A percentile compares a stretch with the other conserved stretches of the same genome.
phyloP scores from a whole-genome alignment of 2,329 filamentous ascomycete genomes.

The Colletotrichum sojae region DNA sequence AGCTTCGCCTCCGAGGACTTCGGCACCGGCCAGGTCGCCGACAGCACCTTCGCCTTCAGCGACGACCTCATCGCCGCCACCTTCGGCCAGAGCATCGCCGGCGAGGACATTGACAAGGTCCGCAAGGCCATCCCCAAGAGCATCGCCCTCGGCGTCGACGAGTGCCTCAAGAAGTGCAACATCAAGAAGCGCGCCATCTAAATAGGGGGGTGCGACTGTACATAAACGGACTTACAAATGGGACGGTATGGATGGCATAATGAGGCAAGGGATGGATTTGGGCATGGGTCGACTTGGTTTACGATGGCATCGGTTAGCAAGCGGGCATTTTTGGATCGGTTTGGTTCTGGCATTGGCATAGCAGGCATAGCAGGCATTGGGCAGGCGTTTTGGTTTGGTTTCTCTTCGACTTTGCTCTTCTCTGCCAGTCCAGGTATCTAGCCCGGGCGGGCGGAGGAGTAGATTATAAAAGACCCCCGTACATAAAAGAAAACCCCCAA shows the following conservation, averaged over 20 bases:
- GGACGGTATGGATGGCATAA: neutral
- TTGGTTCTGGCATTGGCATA: neutral
- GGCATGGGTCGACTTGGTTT: neutral
- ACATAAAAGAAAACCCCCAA: conserved; percentile 5
- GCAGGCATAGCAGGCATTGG: conserved; percentile 6
- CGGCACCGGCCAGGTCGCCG: conserved; percentile 64
- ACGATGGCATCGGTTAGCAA: conserved; percentile 7
- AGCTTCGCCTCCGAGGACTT: conserved; percentile 65
- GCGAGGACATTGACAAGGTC: conserved; percentile 62
- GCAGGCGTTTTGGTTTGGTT: conserved; percentile 1
- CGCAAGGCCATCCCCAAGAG: conserved; percentile 60
- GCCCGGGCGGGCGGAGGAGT: neutral
- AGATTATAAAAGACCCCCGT: neutral
- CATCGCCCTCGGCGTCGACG: conserved; percentile 65
- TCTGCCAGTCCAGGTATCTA: neutral
- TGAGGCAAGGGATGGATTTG: neutral
- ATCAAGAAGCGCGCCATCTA: conserved; percentile 46
- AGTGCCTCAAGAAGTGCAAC: conserved; percentile 64
- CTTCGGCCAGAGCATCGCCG: conserved; percentile 61
- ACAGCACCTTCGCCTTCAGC: conserved; percentile 64
- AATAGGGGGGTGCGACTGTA: neutral
- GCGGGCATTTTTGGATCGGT: conserved; percentile 2
- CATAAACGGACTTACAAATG: neutral
- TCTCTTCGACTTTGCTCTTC: neutral
- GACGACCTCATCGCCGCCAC: conserved; percentile 62